Base-by-base conservation (phyloP, 2,329 filamentous ascomycete species). In the Tothia fuscella region DNA sequence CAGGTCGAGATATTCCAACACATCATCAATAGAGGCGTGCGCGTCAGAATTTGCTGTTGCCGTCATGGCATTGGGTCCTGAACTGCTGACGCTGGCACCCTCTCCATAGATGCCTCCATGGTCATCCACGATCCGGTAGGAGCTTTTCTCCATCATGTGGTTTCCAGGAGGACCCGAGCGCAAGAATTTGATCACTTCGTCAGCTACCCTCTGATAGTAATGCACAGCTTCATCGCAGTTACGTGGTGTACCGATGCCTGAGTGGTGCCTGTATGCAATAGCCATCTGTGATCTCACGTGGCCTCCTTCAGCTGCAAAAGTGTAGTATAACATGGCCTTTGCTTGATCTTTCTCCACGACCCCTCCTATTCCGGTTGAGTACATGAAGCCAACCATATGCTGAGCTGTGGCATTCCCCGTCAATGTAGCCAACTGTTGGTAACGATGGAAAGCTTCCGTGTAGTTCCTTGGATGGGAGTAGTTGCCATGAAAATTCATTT, bases 401-500 rank as follows among this genome's bases (percentile, higher is more conserved):
- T 96, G 86, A 2, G 91, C 91, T 10, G 89, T 93, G 49, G 77
- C 81, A 60, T 98, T 96, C 33, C 89, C 91, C 49, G 82, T 74
- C 45, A 80, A 59, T 14, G 72, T 70, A 3, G 89, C 85, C 41
- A 98, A 71, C 47, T 79, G 71, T 47, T 82, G 70, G 61, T 96
- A 98, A 64, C 85, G 74, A 49, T 74, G 69, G 57, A 93, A 94
- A 0, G 91, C 85, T 36, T 75, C 70, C 24, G 74, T 68, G 51
- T 94, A 86, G 56, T 95, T 78, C 49, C 80, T 74, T 2, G 89
- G 88, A 54, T 95, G 74, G 17, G 84, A 82, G 61, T 81, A 93
- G 61, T 96, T 95, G 57, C 91, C 91, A 54, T 91, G 87, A 62
- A 96, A 96, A 66, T 93, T 94, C 72, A 98, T 80, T 58, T 98